Evolutionary conservation across 1,139 yeast genomes (phyloP), one percentile per base, ranked within the genome.

Genomic region (Sugiyamaella sp.): DNA sequence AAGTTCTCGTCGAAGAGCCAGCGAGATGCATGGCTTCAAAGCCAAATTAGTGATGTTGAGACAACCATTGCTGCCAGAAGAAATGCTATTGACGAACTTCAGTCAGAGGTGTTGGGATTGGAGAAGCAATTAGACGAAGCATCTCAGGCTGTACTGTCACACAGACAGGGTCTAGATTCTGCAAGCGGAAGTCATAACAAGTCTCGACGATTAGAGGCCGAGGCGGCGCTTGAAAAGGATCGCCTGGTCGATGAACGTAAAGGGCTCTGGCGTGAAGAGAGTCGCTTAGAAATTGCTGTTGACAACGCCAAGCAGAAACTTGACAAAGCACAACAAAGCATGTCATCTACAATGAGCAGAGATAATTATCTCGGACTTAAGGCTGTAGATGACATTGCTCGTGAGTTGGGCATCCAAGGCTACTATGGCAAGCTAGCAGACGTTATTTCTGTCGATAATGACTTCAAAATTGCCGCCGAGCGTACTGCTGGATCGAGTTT

Each of bases 401-500:
- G 85, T 0, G 53, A 77, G 43, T 70, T 87, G 48, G 80, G 81
- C 9, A 69, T 90, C 37, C 70, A 73, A 1, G 81, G 85, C 5
- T 37, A 39, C n/a, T 84, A 80, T 69, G 99, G 99, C 0, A 85
- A 96, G 0, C 71, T 93, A 20, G 95, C 95, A 32, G 96, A 90
- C 60, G 73, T 93, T 35, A 86, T 93, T 56, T 78, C 78, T 53
- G 93, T 89, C 2, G 86, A 85, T 61, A 91, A 87, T 52, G 89
- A 88, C 63, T 91, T 89, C 67, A 86, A 86, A 66, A 80, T 85
- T 1, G 95, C 97, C 0, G 86, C 87, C 1, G 97, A 91, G 66
- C 93, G 87, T 4, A 80, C 89, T 45, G 97, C 96, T 12, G 98
- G 98, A 1, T 84, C 81, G 57, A 80, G 96, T 2, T 73, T 93